Evolutionary conservation across 441 rosid genomes (phyloP).

Genomic region (Viola pubescens): DNA sequence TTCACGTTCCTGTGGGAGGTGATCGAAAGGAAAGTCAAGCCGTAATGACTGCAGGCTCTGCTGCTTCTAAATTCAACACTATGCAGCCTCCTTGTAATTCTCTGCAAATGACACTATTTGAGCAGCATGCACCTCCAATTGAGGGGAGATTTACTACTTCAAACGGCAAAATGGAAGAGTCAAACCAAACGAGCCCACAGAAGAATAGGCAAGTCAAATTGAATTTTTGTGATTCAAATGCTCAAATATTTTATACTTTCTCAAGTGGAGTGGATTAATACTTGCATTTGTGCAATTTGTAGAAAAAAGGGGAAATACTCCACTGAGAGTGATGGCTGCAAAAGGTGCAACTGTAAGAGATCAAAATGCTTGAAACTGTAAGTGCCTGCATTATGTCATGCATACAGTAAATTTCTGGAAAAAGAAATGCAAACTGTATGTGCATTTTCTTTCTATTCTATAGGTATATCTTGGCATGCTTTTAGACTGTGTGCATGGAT

Average conservation of each 20-base stretch:
- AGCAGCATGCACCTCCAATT: slow-evolving; percentile 14
- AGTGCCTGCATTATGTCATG: slow-evolving; percentile 6
- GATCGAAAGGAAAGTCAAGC: slow-evolving; percentile 16
- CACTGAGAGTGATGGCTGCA: slow-evolving; percentile 21
- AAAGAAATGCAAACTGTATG: background rate
- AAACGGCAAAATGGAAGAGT: slow-evolving; percentile 17
- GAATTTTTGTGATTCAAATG: background rate
- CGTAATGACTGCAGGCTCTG: slow-evolving; percentile 8
- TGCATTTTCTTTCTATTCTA: background rate
- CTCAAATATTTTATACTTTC: background rate
- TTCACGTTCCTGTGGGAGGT: slow-evolving; percentile 5
- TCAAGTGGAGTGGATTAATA: background rate
- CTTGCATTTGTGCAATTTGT: slow-evolving; percentile 1
- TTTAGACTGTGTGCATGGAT: background rate
- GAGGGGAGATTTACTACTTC: slow-evolving; percentile 14
- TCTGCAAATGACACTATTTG: slow-evolving; percentile 8
- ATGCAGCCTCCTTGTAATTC: slow-evolving; percentile 13
- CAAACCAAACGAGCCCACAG: slow-evolving; percentile 19
- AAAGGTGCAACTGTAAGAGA: slow-evolving; percentile 39
- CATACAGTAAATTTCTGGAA: background rate
- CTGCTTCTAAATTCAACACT: slow-evolving; percentile 11
- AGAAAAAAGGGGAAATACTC: slow-evolving; percentile 28
- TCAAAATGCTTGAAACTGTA: slow-evolving; percentile 52
- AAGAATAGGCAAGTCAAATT: slow-evolving; percentile 23
- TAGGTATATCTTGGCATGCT: background rate